Percentiles rank a stretch among this genome's conserved stretches.
Evolutionary conservation across 805 yeast genomes (phyloP).

Genomic region (Ogataea sp.): DNA sequence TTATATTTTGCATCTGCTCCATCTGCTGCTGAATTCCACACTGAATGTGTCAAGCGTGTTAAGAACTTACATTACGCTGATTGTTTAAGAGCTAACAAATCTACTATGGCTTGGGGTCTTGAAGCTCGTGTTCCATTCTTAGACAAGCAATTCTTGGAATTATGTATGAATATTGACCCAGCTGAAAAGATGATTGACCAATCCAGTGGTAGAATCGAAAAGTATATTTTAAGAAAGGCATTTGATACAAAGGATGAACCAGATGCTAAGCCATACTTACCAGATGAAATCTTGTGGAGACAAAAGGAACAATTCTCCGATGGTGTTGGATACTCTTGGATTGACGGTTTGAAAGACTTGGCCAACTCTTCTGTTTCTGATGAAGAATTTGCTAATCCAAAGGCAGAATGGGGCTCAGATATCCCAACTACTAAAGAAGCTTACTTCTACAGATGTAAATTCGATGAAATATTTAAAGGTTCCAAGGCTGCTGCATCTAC

Average conservation of each 20-base stretch:
- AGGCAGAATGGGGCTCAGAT: constrained; percentile 94
- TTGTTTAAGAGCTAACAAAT: constrained; percentile 97
- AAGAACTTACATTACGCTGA: constrained; percentile 96
- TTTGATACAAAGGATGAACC: constrained; percentile 90
- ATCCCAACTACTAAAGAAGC: constrained; percentile 98
- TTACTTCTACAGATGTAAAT: constrained; percentile 96
- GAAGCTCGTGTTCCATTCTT: constrained; percentile 99
- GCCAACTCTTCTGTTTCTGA: constrained; percentile 84
- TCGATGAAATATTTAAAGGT: constrained; percentile 89
- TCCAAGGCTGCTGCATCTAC: constrained; percentile 89
- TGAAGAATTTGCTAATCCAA: constrained; percentile 84
- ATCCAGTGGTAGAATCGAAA: constrained; percentile 76
- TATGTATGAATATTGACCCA: constrained; percentile 93
- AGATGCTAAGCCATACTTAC: constrained; percentile 73
- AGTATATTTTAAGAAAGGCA: constrained; percentile 94
- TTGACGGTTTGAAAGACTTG: constrained; percentile 92
- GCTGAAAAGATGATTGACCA: constrained; percentile 77
- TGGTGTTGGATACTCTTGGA: constrained; percentile 99
- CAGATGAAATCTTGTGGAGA: constrained; percentile 96
- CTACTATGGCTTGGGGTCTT: constrained; percentile 99
- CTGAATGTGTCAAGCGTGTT: constrained; percentile 91
- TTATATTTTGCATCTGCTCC: constrained; percentile 97
- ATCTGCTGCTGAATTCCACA: constrained; percentile 84
- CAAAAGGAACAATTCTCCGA: constrained; percentile 99
- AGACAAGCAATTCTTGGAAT: constrained; percentile 86